A percentile compares a stretch with the other conserved stretches of the same genome.
Evolutionary conservation across 768 basidiomycete species (phyloP).

Genomic region (Rhizopogon sp.): DNA sequence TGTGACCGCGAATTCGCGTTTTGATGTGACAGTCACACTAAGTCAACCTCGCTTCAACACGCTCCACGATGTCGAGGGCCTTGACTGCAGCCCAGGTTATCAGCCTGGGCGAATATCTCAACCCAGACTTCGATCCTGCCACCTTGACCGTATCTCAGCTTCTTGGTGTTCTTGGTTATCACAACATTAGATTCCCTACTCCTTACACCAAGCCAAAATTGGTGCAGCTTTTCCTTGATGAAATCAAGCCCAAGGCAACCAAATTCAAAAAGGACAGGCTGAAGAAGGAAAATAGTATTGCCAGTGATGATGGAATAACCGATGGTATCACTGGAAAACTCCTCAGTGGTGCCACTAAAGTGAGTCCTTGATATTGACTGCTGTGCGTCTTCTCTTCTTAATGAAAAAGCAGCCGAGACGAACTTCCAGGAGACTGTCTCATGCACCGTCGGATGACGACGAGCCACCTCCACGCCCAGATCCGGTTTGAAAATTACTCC

Average conservation of each 20-base stretch:
- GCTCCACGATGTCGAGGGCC: constrained; percentile 55
- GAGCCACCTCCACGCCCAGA: constrained; percentile 42
- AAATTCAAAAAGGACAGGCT: constrained; percentile 61
- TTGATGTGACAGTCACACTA: constrained; percentile 1
- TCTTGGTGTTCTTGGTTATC: constrained; percentile 70
- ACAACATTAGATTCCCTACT: constrained; percentile 69
- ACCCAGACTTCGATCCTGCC: constrained; percentile 70
- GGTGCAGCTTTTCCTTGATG: constrained; percentile 70
- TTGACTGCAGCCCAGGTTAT: constrained; percentile 78
- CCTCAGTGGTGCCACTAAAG: constrained; percentile 45
- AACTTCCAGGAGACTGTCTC: constrained; percentile 63
- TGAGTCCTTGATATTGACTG: constrained; percentile 16
- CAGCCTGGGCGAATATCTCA: constrained; percentile 69
- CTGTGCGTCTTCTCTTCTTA: neutral
- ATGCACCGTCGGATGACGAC: constrained; percentile 42
- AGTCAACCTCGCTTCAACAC: neutral
- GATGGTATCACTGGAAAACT: constrained; percentile 80
- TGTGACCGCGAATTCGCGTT: constrained; percentile 14
- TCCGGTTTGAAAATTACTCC: constrained; percentile 40
- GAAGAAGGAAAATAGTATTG: constrained; percentile 61
- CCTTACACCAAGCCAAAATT: constrained; percentile 77
- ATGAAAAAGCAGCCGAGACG: constrained; percentile 35
- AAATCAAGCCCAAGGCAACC: constrained; percentile 56
- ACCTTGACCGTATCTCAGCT: constrained; percentile 78
- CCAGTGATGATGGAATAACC: constrained; percentile 79